Evolutionary conservation across 441 rosid species (phyloP).

Genomic region (Raphanus hybrid): DNA sequence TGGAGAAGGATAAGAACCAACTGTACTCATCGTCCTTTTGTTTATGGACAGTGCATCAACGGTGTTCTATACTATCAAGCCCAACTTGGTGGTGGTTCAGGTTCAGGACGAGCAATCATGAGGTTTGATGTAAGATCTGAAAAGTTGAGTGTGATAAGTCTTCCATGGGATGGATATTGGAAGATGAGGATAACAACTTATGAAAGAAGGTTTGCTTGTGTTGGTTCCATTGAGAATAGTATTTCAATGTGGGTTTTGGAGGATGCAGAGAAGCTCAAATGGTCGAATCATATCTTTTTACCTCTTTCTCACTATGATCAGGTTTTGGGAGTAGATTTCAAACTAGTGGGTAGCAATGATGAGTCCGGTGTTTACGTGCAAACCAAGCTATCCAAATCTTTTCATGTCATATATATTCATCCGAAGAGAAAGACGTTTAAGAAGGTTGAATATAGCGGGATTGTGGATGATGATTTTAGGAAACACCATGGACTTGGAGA

Average conservation of each 20-base stretch:
- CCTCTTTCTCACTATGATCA: slow-evolving; percentile 2
- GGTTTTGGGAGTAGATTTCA: background rate
- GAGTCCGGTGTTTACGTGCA: slow-evolving; percentile 3
- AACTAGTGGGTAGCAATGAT: background rate
- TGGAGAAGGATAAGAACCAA: background rate
- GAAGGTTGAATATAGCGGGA: background rate
- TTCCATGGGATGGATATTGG: too few species aligned
- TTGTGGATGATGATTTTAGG: background rate
- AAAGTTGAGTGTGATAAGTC: too few species aligned
- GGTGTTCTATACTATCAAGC: background rate
- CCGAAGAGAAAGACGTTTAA: background rate
- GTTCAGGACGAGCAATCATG: too few species aligned
- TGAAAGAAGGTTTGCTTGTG: too few species aligned
- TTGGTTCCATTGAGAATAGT: background rate
- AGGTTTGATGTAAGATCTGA: too few species aligned
- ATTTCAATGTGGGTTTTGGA: slow-evolving; percentile 7
- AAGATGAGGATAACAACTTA: too few species aligned
- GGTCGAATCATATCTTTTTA: background rate
- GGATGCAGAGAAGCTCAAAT: background rate
- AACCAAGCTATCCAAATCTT: background rate
- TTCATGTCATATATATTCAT: slow-evolving; percentile 1
- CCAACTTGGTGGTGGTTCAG: background rate
- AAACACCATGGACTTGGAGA: background rate
- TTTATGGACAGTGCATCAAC: background rate
- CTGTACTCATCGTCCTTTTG: background rate